These are phyloP conservation scores for Capsella bursapastoris DNA, from an alignment of 345 rosid species.

Conservation along the genomic window DNA sequence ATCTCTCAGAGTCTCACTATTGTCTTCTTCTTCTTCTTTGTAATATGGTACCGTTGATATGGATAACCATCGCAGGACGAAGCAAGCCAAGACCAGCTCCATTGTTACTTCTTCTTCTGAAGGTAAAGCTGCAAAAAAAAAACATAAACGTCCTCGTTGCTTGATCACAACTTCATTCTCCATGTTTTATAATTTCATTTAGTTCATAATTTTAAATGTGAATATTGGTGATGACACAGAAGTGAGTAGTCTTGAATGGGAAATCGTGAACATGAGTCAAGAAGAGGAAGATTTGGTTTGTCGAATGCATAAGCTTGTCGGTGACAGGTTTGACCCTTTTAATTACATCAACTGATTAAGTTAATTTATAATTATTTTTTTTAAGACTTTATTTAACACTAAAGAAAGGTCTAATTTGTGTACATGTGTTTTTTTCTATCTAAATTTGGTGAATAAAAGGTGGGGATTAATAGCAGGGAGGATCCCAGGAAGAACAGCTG, in stretches of 20 bases:
- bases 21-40: background rate
- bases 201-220: background rate
- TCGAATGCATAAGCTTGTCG: constrained; percentile 69
- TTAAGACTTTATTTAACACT: background rate
- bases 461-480: constrained; percentile 76
- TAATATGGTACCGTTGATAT: constrained; percentile 2
- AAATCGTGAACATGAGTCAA: constrained; percentile 53
- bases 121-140: constrained; percentile 26
- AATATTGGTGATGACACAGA: constrained; percentile 43
- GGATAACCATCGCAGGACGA: constrained; percentile 37
- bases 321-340: constrained; percentile 54
- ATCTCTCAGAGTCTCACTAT: background rate
- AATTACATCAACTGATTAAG: background rate
- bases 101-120: constrained; percentile 30
- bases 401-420: background rate
- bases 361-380: background rate
- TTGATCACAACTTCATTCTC: no score
- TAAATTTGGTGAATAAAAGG: constrained; percentile 40
- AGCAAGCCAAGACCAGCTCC: constrained; percentile 34
- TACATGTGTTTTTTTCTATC: background rate
- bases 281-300: constrained; percentile 69
- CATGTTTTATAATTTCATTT: no score
- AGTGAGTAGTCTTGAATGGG: constrained; percentile 65
- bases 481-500: constrained; percentile 66
- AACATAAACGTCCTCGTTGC: background rate